Evolutionary conservation across 352 stramenopile genomes (phyloP), one percentile per base, ranked within the genome.

Genomic region (Pythium aphanidermatum): DNA sequence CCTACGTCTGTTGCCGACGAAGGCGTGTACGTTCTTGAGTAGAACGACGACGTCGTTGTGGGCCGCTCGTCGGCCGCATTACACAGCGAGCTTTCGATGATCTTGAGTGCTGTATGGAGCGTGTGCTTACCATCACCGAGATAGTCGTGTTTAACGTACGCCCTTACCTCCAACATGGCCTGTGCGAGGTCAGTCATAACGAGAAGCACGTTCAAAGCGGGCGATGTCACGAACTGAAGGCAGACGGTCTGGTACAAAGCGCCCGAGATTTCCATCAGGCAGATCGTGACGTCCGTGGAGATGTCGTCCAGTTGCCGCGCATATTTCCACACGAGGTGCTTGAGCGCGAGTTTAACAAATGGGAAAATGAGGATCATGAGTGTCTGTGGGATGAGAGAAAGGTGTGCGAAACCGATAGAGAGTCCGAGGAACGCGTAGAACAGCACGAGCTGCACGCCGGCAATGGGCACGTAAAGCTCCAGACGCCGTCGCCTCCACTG

Each of bases 231-330:
- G 14, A 46, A 46, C 39, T 46, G 39, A 28, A 17, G 20, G 31
- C 16, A 36, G 31, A 36, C 5, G 5, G 31, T 20, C 26, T 56
- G 48, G 39, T 44, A 56, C 16, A 48, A n/a, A 11, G 48, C 32
- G 6, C 48, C 39, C 2, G 48, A 56, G 24, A 56, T 44, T 32
- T 56, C 48, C 23, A 56, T 14, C 38, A 56, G 41, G 25, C 39
- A 56, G 11, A 56, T 27, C 5, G 48, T 56, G 23, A 49, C 39
- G 48, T 56, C 48, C 1, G 48, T 50, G 12, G 48, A 50, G 24
- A 50, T 50, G 32, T 56, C 48, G 19, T 49, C 38, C 13, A 56
- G 48, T n/a, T 36, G 28, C 11, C 39, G 38, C 3, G 48, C 39
- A 14, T 50, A 43, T 9, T 40, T 19, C 48, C 48, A 56, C 13